Evolutionary conservation across 2,329 filamentous ascomycete species (phyloP).

Genomic region (Exophiala calicioides): DNA sequence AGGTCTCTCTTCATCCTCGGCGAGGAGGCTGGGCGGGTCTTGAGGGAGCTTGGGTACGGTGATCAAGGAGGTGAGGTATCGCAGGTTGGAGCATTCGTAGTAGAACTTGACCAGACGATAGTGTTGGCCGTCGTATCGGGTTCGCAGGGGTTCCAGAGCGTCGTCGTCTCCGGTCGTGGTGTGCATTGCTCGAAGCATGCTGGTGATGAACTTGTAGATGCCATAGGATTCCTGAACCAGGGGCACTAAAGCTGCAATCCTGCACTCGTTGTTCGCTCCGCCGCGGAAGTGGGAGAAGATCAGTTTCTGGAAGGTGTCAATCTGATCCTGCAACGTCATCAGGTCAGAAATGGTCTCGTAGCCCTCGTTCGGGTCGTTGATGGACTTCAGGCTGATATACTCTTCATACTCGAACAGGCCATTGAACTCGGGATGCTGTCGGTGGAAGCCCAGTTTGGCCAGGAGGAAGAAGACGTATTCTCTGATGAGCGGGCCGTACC

Average conservation of each 20-base stretch:
- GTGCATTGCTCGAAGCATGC: constrained; percentile 98
- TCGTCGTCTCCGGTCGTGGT: constrained; percentile 93
- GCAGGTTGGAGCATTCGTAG: constrained; percentile 96
- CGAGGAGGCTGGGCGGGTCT: constrained; percentile 85
- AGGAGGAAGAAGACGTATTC: constrained; percentile 97
- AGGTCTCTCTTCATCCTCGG: constrained; percentile 80
- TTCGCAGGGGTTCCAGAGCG: constrained; percentile 81
- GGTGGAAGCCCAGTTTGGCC: constrained; percentile 93
- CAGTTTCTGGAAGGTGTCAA: constrained; percentile 96
- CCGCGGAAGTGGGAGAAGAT: constrained; percentile 96
- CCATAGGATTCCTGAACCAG: constrained; percentile 97
- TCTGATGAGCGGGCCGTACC: constrained; percentile 85
- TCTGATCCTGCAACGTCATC: constrained; percentile 96
- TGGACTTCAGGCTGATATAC: constrained; percentile 95
- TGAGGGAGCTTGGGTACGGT: constrained; percentile 94
- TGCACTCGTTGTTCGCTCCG: constrained; percentile 91
- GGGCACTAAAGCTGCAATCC: constrained; percentile 89
- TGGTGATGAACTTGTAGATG: constrained; percentile 99
- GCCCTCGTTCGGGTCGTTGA: constrained; percentile 97
- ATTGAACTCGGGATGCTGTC: constrained; percentile 96
- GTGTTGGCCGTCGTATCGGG: constrained; percentile 91
- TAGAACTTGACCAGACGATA: constrained; percentile 97
- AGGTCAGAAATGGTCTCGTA: constrained; percentile 95
- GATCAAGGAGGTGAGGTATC: constrained; percentile 94
- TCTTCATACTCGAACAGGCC: constrained; percentile 98